Conservation (phyloP, 2,329 filamentous ascomycete species). For the Lithohypha guttulata region DNA sequence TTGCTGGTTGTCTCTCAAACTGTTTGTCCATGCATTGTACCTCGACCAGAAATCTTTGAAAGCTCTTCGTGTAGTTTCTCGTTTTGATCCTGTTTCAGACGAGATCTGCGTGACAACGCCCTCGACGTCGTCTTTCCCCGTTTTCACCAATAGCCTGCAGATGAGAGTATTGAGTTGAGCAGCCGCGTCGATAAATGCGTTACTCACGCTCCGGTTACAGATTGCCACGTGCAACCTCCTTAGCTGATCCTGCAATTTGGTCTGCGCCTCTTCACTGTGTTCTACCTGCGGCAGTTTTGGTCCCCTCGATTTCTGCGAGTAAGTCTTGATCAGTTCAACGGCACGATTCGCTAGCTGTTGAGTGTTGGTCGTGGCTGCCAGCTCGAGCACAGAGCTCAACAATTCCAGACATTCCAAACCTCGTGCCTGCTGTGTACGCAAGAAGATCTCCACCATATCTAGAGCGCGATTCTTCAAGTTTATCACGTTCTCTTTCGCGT, state of each 20-base stretch:
- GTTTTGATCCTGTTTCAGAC: background rate
- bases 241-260: conserved; percentile 27
- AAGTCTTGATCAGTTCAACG: conserved; percentile 58
- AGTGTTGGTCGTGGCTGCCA: conserved; percentile 64
- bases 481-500: conserved; percentile 77
- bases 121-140: conserved; percentile 42
- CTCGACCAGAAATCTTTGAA: conserved; percentile 5
- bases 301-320: conserved; percentile 53
- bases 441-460: conserved; percentile 74
- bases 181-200: conserved; percentile 62
- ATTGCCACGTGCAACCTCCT: conserved; percentile 53
- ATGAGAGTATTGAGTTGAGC: conserved; percentile 46
- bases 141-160: conserved; percentile 33
- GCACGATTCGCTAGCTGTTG: conserved; percentile 67
- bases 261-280: conserved; percentile 37
- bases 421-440: conserved; percentile 61
- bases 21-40: conserved; percentile 1
- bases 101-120: conserved; percentile 39
- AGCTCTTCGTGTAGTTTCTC: background rate
- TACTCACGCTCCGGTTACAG: conserved; percentile 46
- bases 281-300: conserved; percentile 36
- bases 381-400: conserved; percentile 63
- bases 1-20: background rate
- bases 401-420: conserved; percentile 58
- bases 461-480: conserved; percentile 93